Percentiles rank a stretch among this genome's conserved stretches.
phyloP scores from a whole-genome alignment of 257 asterid genomes.

The Prunella vulgaris region DNA sequence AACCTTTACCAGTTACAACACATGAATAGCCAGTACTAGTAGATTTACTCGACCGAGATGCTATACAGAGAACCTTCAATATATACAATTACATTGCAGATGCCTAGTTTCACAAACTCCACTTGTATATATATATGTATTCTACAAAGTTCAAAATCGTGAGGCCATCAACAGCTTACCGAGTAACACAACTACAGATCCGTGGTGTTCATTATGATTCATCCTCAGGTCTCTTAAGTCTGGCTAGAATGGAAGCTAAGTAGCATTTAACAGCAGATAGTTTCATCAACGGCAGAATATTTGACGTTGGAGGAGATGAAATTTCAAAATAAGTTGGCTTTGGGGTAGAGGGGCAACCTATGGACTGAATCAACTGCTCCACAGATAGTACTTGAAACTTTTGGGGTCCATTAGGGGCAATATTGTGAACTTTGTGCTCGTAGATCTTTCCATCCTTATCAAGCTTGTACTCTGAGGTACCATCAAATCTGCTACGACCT shows the following conservation, averaged over 20 bases:
- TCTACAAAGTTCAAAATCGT: slow-evolving; percentile 27
- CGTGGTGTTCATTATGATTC: slow-evolving; percentile 20
- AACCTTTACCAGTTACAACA: slow-evolving; percentile 15
- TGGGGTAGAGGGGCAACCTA: slow-evolving; percentile 80
- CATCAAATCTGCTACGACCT: slow-evolving; percentile 85
- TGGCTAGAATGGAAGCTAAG: slow-evolving; percentile 42
- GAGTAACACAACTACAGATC: background rate
- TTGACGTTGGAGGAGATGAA: slow-evolving; percentile 34
- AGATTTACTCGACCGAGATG: slow-evolving; percentile 4
- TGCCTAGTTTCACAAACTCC: slow-evolving; percentile 19
- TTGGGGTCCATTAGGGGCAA: slow-evolving; percentile 73
- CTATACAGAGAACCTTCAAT: slow-evolving; percentile 26
- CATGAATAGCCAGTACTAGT: background rate
- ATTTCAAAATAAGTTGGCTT: slow-evolving; percentile 82
- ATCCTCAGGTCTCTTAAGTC: slow-evolving; percentile 28
- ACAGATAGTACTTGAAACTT: slow-evolving; percentile 63
- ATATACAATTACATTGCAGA: slow-evolving; percentile 16
- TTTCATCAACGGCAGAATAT: slow-evolving; percentile 29
- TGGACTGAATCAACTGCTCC: slow-evolving; percentile 60
- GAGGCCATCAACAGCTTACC: slow-evolving; percentile 7
- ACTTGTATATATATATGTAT: slow-evolving; percentile 13
- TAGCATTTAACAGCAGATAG: slow-evolving; percentile 31
- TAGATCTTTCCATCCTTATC: slow-evolving; percentile 91
- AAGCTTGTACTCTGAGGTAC: slow-evolving; percentile 96
- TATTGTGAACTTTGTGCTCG: slow-evolving; percentile 92